These are phyloP conservation scores for rapeseed (Brassica napus) DNA, from an alignment of 345 rosid species.

Conservation along the genomic window DNA sequence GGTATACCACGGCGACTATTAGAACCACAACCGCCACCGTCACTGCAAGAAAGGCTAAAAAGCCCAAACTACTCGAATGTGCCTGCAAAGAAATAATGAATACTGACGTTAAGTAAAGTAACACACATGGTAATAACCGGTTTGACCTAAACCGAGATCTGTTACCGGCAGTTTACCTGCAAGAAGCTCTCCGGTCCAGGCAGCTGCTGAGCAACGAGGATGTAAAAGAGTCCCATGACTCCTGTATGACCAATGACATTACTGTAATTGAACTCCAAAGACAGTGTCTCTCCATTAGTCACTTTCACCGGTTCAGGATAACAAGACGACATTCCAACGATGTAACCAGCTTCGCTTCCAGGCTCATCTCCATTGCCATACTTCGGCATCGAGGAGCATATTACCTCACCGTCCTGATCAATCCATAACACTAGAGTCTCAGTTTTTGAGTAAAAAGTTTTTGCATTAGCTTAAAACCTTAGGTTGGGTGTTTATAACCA, in stretches of 20 bases:
- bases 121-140: neutral
- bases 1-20: constrained; percentile 31
- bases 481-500: too few relatives aligned
- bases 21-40: constrained; percentile 32
- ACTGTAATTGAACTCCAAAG: constrained; percentile 67
- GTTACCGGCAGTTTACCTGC: constrained; percentile 39
- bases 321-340: constrained; percentile 93
- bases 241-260: constrained; percentile 57
- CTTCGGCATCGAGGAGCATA: constrained; percentile 59
- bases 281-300: constrained; percentile 56
- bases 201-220: constrained; percentile 58
- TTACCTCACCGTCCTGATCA: constrained; percentile 58
- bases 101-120: neutral
- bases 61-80: constrained; percentile 1
- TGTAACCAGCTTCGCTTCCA: constrained; percentile 84
- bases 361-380: constrained; percentile 80
- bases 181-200: constrained; percentile 35
- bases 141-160: neutral
- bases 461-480: too few relatives aligned
- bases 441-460: neutral
- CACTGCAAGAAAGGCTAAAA: constrained; percentile 12
- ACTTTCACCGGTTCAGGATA: constrained; percentile 74
- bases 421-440: constrained; percentile 16
- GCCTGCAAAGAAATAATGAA: constrained; percentile 24
- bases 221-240: constrained; percentile 84